Percentiles rank a stretch among this genome's conserved stretches.
These are phyloP conservation scores for Globisporangium camurandrum DNA, from an alignment of 352 stramenopile species.

Conservation along the genomic window DNA sequence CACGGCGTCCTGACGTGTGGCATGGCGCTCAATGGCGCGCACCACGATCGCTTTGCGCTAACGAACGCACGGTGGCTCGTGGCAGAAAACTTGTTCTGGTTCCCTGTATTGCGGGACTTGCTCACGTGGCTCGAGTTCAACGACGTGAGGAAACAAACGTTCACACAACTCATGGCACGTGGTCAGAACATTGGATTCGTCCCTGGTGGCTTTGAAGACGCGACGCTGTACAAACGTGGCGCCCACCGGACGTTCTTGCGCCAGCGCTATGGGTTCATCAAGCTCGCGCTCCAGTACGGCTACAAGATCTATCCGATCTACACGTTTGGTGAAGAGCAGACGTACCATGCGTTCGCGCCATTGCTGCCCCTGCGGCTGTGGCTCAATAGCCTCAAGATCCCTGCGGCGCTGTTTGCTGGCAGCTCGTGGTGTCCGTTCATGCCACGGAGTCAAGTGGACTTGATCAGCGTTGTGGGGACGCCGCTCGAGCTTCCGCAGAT, in stretches of 20 bases:
- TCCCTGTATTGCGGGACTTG: constrained; percentile 59
- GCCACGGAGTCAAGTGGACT: constrained; percentile 55
- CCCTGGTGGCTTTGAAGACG: constrained; percentile 93
- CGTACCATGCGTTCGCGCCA: constrained; percentile 84
- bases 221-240: constrained; percentile 73
- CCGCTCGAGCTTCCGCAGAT: constrained; percentile 84
- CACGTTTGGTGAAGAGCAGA: constrained; percentile 88
- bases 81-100: constrained; percentile 58
- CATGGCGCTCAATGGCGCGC: constrained; percentile 44
- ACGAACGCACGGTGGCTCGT: constrained; percentile 55
- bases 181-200: constrained; percentile 71
- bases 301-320: constrained; percentile 88
- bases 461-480: constrained; percentile 88
- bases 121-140: constrained; percentile 65
- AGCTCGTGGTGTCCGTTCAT: constrained; percentile 73
- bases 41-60: constrained; percentile 38
- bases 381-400: constrained; percentile 81
- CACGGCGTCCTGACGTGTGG: constrained; percentile 57
- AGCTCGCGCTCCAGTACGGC: constrained; percentile 87
- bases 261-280: constrained; percentile 90
- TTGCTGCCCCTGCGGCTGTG: constrained; percentile 64
- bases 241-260: constrained; percentile 90
- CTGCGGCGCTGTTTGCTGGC: constrained; percentile 75
- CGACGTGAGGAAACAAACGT: constrained; percentile 37
- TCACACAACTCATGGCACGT: constrained; percentile 39